These are phyloP conservation scores for Ogataea naganishii DNA, from an alignment of 805 yeast genomes.

Conservation along the genomic window DNA sequence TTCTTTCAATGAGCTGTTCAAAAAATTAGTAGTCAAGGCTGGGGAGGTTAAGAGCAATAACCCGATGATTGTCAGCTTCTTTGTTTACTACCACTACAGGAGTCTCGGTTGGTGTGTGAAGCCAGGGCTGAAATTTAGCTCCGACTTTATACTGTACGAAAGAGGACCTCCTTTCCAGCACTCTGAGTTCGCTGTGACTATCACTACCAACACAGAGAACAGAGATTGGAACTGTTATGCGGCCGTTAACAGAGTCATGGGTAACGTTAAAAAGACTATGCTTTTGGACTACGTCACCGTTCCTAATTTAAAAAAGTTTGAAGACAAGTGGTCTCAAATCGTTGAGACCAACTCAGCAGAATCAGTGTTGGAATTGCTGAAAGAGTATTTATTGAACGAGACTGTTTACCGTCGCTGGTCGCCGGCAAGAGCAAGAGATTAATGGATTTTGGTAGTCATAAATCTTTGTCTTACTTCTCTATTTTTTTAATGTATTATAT, in stretches of 20 bases:
- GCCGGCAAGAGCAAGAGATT: slow-evolving; percentile 78
- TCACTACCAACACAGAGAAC: slow-evolving; percentile 19
- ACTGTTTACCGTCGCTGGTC: slow-evolving; percentile 75
- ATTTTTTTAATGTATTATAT: too few species aligned
- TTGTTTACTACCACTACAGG: slow-evolving; percentile 78
- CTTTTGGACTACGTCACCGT: slow-evolving; percentile 58
- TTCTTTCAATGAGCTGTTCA: slow-evolving; percentile 7
- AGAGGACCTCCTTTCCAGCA: slow-evolving; percentile 95
- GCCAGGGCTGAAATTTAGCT: slow-evolving; percentile 86
- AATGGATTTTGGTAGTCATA: too few species aligned
- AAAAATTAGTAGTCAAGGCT: slow-evolving; percentile 3
- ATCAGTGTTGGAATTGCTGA: slow-evolving; percentile 25
- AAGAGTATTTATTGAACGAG: slow-evolving; percentile 49
- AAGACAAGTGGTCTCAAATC: slow-evolving; percentile 6
- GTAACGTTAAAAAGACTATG: slow-evolving; percentile 77
- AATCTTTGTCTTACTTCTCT: too few species aligned
- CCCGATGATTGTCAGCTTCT: slow-evolving; percentile 46
- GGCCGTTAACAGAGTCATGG: slow-evolving; percentile 68
- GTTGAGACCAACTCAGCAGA: slow-evolving; percentile 7
- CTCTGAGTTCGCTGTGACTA: slow-evolving; percentile 72
- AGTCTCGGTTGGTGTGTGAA: slow-evolving; percentile 93
- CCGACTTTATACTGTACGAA: slow-evolving; percentile 74
- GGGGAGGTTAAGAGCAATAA: slow-evolving; percentile 19
- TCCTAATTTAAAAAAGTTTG: slow-evolving; percentile 31
- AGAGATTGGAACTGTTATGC: slow-evolving; percentile 51